Evolutionary conservation across 106 monocot species (phyloP), one percentile per base, ranked within the genome.

Genomic region (Agapanthus africanus): DNA sequence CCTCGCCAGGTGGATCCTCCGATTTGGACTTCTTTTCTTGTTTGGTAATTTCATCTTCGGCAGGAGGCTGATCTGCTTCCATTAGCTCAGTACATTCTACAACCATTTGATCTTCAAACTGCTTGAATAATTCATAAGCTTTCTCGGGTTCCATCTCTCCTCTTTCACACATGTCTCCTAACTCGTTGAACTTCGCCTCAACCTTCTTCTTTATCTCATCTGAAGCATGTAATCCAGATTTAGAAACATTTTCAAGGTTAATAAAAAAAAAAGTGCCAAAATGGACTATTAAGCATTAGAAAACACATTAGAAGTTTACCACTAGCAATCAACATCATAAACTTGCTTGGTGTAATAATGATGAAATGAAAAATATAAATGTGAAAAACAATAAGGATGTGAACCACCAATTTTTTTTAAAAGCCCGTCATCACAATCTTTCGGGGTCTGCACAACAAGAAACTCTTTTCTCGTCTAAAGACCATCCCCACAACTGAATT

Each of bases 1-100:
- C 95, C 65, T 95, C 85, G 37, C 95, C 95, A 25, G 95, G 95
- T 22, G 91, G 95, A 70, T 95, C 91, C 76, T 83, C 88, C 61
- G 77, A 69, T 5, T 63, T 33, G 37, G 83, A 70, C 25, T 82
- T 83, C 28, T 77, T 79, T 51, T 56, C 67, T 47, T 70, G 7
- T 56, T 83, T 79, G 68, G 57, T 44, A 65, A 44, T 22, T 66
- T 62, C 50, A 37, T 74, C 62, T 78, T 79, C 76, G 19, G 74
- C 82, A 54, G 78, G 63, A 27, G 75, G 67, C 51, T 86, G 46
- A 46, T 88, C 75, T 40, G 60, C 64, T 61, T 76, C 83, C 88
- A 88, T 91, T 70, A 85, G 78, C 42, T 81, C 25, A 32, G 70
- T 49, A 61, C 86, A 91, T 78, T 95, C 91, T 23, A 67, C 2